Evolutionary conservation across 2,329 filamentous ascomycete species (phyloP), one percentile per base, ranked within the genome.

Genomic region (Pseudophaeomoniella oleicola): DNA sequence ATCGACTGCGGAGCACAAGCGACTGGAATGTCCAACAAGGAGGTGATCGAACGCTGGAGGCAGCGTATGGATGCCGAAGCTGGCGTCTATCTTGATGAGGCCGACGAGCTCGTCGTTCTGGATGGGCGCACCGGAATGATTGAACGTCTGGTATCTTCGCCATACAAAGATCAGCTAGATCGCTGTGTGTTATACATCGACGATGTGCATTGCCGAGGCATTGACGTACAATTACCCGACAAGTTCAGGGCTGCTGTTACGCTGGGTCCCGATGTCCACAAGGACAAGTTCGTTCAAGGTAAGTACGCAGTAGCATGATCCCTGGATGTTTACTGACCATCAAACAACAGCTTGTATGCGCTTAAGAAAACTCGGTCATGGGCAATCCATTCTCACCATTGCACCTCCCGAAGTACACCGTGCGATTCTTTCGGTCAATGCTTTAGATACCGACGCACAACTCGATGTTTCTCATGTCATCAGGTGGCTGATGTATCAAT

Each of bases 1-100:
- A 59, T 86, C 0, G 79, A 86, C 43, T 78, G 81, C 0, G 80
- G 81, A 0, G 79, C 81, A 0, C 72, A 78, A 34, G 69, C 86
- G 4, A 51, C 86, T 0, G 78, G 85, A 18, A 53, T 77, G 0
- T 61, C 57, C 12, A 83, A 83, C 42, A 2, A 55, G 0, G 54
- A 66, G 2, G 60, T 82, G 3, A n/a, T n/a, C n/a, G n/a, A n/a
- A n/a, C n/a, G n/a, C n/a, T n/a, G n/a, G n/a, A n/a, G n/a, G n/a
- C n/a, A n/a, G n/a, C n/a, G n/a, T n/a, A n/a, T n/a, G n/a, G n/a
- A n/a, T n/a, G 71, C 73, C 0, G 53, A 71, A 16, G 67, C 66
- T 0, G 66, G 63, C 0, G 59, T 85, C 0, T 85, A 70, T 44
- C 71, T 80, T 38, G 58, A 53, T 32, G 44, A 54, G 3, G 27